phyloP scores from a whole-genome alignment of 23 red algal genomes.

The Pyropia yezoensis region DNA sequence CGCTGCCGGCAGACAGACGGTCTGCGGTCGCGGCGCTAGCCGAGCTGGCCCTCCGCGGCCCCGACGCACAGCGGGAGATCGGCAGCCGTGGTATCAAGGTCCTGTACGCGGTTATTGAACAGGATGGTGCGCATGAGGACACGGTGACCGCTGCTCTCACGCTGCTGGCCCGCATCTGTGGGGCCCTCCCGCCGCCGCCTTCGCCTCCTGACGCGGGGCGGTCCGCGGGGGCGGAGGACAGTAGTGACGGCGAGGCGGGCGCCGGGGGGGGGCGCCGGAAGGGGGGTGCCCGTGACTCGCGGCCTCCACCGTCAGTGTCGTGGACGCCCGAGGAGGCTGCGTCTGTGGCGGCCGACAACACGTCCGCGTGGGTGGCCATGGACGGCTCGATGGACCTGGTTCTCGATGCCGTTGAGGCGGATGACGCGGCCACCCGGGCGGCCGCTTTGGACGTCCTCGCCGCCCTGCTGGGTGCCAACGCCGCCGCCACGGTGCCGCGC shows the following conservation, averaged over 20 bases:
- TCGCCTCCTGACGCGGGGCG: background rate
- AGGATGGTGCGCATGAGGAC: slow-evolving; percentile 71
- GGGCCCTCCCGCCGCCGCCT: slow-evolving; percentile 27
- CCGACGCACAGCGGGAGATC: slow-evolving; percentile 34
- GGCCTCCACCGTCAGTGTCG: background rate
- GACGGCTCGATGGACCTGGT: background rate
- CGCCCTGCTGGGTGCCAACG: background rate
- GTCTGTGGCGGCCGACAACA: background rate
- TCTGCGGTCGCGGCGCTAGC: slow-evolving; percentile 43
- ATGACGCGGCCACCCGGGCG: background rate
- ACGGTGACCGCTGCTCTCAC: slow-evolving; percentile 54
- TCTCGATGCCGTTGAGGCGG: background rate
- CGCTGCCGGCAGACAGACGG: slow-evolving; percentile 75
- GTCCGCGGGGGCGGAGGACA: background rate
- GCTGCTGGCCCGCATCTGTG: slow-evolving; percentile 54
- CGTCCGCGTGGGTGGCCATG: background rate
- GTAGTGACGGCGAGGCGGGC: slow-evolving; percentile 1
- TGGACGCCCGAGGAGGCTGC: background rate
- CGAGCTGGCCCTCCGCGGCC: slow-evolving; percentile 27
- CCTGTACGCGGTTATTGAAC: slow-evolving; percentile 84
- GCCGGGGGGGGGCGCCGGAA: background rate
- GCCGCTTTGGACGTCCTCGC: background rate
- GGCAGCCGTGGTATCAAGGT: slow-evolving; percentile 34
- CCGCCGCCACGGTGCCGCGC: background rate
- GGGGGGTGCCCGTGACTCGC: background rate